Base-by-base conservation (phyloP, 2,329 filamentous ascomycete species). In the Cryphonectria naterciae region DNA sequence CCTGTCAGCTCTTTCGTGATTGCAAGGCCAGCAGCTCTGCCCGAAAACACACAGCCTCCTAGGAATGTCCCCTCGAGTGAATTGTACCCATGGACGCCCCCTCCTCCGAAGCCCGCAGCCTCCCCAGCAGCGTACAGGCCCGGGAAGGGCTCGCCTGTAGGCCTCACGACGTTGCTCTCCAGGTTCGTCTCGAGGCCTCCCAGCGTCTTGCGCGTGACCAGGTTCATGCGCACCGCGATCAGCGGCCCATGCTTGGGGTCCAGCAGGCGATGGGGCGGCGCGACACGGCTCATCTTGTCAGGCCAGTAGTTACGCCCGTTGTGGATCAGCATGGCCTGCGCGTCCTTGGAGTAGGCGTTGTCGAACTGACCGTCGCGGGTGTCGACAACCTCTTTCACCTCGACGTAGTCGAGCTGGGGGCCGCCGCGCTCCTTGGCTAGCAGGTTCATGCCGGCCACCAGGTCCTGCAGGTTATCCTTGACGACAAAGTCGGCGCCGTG, bases 1-100 rank as follows among this genome's bases (percentile, higher is more conserved):
- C 68, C 71, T 43, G 70, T 70, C 65, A 83, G 68, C 73, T 88
- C 86, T 4, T 85, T 83, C 0, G 84, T 86, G 74, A 90, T 85
- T 0, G 84, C 87, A 13, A 84, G 80, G 0, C 88, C 88, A 0
- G 88, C 88, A 0, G 85, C 85, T 7, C 87, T 79, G 0, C 88
- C 88, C 0, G 88, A 89, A 74, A 90, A 90, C 74, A 90, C 89
- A 71, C 88, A 90, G 0, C 88, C 88, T 19, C 88, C 88, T 4
- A 90, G 74, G 75, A 90, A 90, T 0, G 88, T 90, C 0, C 88
- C 88, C 77, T 90, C 88, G 49, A 90, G 84, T 1, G 88, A 86
- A 74, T 82, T 88, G 74, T 90, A 90, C 0, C 88, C 88, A 74
- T 90, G 88, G 0, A 90, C 86, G 22, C 88, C 88, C 1, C 88